Base-by-base conservation (phyloP, 2,329 filamentous ascomycete genomes). In the Neopestalotiopsis rosae region DNA sequence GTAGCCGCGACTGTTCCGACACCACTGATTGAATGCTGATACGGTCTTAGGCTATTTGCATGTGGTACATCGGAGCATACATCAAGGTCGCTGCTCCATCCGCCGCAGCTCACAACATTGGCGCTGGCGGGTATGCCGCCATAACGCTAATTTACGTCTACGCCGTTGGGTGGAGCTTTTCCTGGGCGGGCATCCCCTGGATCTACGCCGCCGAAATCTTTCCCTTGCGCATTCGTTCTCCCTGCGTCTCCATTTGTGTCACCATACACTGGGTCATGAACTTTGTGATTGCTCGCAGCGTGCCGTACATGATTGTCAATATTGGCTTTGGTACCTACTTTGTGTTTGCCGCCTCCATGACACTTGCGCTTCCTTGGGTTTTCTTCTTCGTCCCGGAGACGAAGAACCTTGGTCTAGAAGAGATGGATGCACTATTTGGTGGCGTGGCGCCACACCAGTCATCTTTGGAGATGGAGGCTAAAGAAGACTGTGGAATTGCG, bases 361-460 rank as follows among this genome's bases (percentile, higher is more conserved):
- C 84, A 24, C 70, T 77, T 28, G 78, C 79, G 5, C 74, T 79
- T 32, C 71, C 82, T 67, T 83, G 80, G 67, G 79, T 81, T 20
- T 84, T 77, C 71, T 81, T 83, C 73, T 78, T 82, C 57, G 74
- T 84, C 10, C 82, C 83, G 3, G 82, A 85, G 72, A 84, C 83
- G 3, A 84, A 83, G 69, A 81, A 81, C 68, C 75, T 84, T 24
- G 79, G 80, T 13, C 74, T 84, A 14, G 83, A 85, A 69, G 79
- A 78, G 34, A 82, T 84, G 76, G 81, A 84, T 68, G 5, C 28
- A 58, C 3, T 28, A 28, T 28, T 28, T 28, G 24, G 24, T 28
- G 24, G 24, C 24, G 24, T 3, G 24, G 24, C 24, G 24, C 24
- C 24, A 28, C 24, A 28, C 24, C 24, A 28, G 24, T 28, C 24